These are phyloP conservation scores for Nephelium lappaceum DNA, from an alignment of 345 rosid species.

Conservation along the genomic window DNA sequence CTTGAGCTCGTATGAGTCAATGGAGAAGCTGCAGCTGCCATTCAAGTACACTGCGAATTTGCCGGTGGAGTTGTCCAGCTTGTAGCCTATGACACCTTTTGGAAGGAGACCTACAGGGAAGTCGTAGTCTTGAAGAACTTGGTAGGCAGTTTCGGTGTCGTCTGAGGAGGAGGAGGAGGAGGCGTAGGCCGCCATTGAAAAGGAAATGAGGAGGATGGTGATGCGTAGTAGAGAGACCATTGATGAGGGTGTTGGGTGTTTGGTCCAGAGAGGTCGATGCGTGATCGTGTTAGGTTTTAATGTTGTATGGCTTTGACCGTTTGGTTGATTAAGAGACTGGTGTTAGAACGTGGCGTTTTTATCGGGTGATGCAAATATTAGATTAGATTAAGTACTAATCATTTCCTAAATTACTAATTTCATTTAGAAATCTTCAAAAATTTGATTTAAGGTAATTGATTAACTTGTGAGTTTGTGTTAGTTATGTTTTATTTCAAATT, in stretches of 20 bases:
- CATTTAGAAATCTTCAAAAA: no score
- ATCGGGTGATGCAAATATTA: no score
- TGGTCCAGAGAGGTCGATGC: neutral
- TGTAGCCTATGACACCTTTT: conserved; percentile 36
- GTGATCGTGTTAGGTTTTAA: neutral
- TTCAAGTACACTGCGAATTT: conserved; percentile 38
- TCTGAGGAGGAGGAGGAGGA: neutral
- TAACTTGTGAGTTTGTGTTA: no score
- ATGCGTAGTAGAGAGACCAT: conserved; percentile 16
- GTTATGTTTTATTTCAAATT: no score
- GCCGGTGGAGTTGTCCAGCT: conserved; percentile 43
- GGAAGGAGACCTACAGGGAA: conserved; percentile 51
- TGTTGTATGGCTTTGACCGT: conserved; percentile 16
- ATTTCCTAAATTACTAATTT: no score
- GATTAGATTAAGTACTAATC: no score
- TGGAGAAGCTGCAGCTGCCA: conserved; percentile 36
- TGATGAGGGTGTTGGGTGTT: neutral
- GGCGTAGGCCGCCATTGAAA: neutral
- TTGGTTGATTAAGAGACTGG: conserved; percentile 5
- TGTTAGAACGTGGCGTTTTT: no score
- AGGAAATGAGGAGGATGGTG: conserved; percentile 25
- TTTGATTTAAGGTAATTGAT: no score
- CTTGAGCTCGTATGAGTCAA: conserved; percentile 50
- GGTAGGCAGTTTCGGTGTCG: conserved; percentile 25
- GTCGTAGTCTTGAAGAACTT: conserved; percentile 35